A percentile compares a stretch with the other conserved stretches of the same genome.
Evolutionary conservation across 2,329 filamentous ascomycete species (phyloP).

Genomic region (Colletotrichum sp.): DNA sequence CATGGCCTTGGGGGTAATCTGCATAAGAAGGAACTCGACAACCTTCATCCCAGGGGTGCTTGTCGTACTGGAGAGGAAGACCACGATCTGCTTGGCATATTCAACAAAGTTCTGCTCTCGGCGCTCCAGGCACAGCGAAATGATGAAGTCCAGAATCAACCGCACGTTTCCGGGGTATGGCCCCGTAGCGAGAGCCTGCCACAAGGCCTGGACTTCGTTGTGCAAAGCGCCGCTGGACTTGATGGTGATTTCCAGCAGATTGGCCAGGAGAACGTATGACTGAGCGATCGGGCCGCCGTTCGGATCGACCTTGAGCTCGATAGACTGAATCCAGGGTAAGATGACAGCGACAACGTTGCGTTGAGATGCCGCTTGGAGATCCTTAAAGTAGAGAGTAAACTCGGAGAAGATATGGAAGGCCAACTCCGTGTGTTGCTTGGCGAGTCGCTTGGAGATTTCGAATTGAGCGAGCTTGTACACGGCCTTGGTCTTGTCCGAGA

Average conservation of each 20-base stretch:
- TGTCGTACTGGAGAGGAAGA: slow-evolving; percentile 85
- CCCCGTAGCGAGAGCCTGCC: slow-evolving; percentile 94
- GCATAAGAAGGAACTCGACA: slow-evolving; percentile 89
- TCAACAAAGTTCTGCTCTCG: slow-evolving; percentile 98
- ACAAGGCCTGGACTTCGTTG: slow-evolving; percentile 96
- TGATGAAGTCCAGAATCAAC: slow-evolving; percentile 94
- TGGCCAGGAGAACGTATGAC: slow-evolving; percentile 94
- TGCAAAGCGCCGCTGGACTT: slow-evolving; percentile 87
- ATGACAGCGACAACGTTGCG: slow-evolving; percentile 94
- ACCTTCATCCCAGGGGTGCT: slow-evolving; percentile 83
- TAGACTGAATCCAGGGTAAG: slow-evolving; percentile 93
- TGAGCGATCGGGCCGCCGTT: slow-evolving; percentile 88
- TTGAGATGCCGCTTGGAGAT: slow-evolving; percentile 80
- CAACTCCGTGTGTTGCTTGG: slow-evolving; percentile 85
- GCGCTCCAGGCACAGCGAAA: slow-evolving; percentile 88
- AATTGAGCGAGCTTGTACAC: slow-evolving; percentile 98
- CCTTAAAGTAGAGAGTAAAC: slow-evolving; percentile 92
- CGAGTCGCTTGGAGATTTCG: slow-evolving; percentile 89
- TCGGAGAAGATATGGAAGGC: slow-evolving; percentile 96
- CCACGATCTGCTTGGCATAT: slow-evolving; percentile 97
- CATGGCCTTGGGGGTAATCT: slow-evolving; percentile 96
- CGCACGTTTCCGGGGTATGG: slow-evolving; percentile 94
- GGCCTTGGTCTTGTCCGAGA: slow-evolving; percentile 96
- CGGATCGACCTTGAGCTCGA: slow-evolving; percentile 90
- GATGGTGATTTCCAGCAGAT: slow-evolving; percentile 95